Percentiles rank a stretch among this genome's conserved stretches.
Conservation (phyloP, 148 eudicot species). For the Rhododendron mucronatum region DNA sequence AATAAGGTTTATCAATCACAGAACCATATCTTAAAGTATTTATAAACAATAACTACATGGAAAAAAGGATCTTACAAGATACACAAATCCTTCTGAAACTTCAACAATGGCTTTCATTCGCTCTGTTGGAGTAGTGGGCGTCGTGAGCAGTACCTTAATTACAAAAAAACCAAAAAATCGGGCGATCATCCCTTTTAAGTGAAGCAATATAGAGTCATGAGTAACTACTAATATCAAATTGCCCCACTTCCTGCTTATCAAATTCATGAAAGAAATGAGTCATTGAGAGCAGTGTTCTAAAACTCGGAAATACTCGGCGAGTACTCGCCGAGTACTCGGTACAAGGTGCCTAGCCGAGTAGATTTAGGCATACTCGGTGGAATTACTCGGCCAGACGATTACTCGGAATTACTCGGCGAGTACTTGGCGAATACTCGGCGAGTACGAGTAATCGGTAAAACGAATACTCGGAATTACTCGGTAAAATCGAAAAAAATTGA, state of each 20-base stretch:
- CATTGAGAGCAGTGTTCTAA: not conserved
- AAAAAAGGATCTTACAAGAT: slow-evolving; percentile 58
- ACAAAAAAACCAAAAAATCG: slow-evolving; percentile 11
- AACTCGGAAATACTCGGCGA: too few species aligned
- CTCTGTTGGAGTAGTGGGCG: slow-evolving; percentile 82
- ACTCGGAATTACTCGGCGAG: too few species aligned
- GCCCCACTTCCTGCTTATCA: not conserved
- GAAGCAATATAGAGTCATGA: not conserved
- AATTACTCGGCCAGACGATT: too few species aligned
- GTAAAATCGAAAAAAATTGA: too few species aligned
- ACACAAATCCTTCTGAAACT: slow-evolving; percentile 85
- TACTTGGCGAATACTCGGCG: too few species aligned
- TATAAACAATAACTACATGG: not conserved
- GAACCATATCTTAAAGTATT: not conserved
- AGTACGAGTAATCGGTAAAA: too few species aligned
- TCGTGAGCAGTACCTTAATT: slow-evolving; percentile 75
- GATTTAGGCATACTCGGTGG: too few species aligned
- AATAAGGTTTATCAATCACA: not conserved
- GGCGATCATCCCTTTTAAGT: not conserved
- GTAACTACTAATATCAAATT: slow-evolving; percentile 1
- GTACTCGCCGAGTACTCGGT: too few species aligned
- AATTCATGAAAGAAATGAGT: not conserved
- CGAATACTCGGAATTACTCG: too few species aligned
- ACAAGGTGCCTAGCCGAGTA: too few species aligned
- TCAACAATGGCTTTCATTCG: slow-evolving; percentile 89